Evolutionary conservation across 441 rosid genomes (phyloP), one percentile per base, ranked within the genome.

Genomic region (Macaranga tanarius): DNA sequence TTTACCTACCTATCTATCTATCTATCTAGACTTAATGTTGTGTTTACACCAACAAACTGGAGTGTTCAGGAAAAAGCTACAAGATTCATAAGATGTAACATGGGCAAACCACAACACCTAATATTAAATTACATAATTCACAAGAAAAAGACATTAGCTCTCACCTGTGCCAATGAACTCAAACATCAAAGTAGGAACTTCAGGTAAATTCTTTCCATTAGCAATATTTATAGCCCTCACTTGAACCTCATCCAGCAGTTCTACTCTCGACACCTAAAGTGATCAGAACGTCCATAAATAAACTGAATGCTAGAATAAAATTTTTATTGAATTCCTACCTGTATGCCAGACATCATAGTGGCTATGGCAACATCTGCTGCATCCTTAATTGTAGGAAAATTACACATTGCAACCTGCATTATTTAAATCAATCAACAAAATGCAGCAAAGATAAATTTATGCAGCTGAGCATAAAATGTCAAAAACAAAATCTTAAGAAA

Each of bases 361-460:
- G 91, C 93, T 86, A 91, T 92, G 55, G 99, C 95, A 78, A 95
- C 99, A 77, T 95, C 95, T 73, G 99, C 97, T 44, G 97, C 99
- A 87, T 89, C 97, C 82, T 95, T 92, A 50, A 95, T 78, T 34
- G 99, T 83, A 48, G 97, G 95, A 74, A 92, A 95, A 82, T 90
- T 95, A 75, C 97, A 92, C 91, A 88, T 84, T 75, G 99, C 99
- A 71, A 92, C 97, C 99, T 95, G 88, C 56, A 82, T 15, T 10
- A 75, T 70, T 76, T 42, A 40, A 73, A 25, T 68, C 40, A 38
- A 38, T 44, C 38, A 63, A 34, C 40, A 54, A 57, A 75, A 62
- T 10, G 22, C 26, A 51, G 10, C 38, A 71, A 7, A 62, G 2
- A 34, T 3, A 40, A n/a, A 17, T 31, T 23, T 73, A 50, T 28